A percentile compares a stretch with the other conserved stretches of the same genome.
Evolutionary conservation across 495 filamentous ascomycete genomes (phyloP).

Genomic region (Hyphodiscus hymeniophilus): DNA sequence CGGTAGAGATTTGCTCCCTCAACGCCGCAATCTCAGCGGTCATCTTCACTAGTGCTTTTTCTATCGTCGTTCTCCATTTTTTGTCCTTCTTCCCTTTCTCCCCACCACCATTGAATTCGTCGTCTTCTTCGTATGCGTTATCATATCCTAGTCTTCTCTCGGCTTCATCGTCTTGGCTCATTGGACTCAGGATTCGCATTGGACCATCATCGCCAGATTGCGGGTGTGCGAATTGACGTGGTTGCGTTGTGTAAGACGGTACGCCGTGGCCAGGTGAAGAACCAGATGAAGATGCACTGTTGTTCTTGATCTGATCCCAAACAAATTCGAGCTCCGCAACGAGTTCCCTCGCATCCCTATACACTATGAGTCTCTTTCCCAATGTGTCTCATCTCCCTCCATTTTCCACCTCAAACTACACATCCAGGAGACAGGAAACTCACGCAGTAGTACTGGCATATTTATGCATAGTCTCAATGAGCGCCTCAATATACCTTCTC

Average conservation of each 20-base stretch:
- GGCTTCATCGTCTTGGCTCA: conserved; percentile 69
- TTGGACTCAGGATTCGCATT: conserved; percentile 67
- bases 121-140: conserved; percentile 40
- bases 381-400: background rate
- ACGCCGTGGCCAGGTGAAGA: conserved; percentile 33
- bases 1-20: conserved; percentile 78
- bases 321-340: conserved; percentile 96
- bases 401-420: no score
- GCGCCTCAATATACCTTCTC: conserved; percentile 80
- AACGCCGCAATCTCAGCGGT: conserved; percentile 91
- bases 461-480: conserved; percentile 94
- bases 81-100: conserved; percentile 30
- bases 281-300: conserved; percentile 52
- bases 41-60: conserved; percentile 80
- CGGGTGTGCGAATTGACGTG: conserved; percentile 36
- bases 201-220: conserved; percentile 40
- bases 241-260: conserved; percentile 13
- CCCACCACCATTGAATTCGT: conserved; percentile 31
- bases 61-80: conserved; percentile 75
- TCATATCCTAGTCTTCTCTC: conserved; percentile 37
- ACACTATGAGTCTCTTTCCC: background rate
- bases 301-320: conserved; percentile 94
- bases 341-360: conserved; percentile 70
- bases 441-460: conserved; percentile 75
- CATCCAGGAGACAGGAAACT: conserved; percentile 18